Evolutionary conservation across 2,329 filamentous ascomycete genomes (phyloP).

Genomic region (Claviceps pazoutovae): DNA sequence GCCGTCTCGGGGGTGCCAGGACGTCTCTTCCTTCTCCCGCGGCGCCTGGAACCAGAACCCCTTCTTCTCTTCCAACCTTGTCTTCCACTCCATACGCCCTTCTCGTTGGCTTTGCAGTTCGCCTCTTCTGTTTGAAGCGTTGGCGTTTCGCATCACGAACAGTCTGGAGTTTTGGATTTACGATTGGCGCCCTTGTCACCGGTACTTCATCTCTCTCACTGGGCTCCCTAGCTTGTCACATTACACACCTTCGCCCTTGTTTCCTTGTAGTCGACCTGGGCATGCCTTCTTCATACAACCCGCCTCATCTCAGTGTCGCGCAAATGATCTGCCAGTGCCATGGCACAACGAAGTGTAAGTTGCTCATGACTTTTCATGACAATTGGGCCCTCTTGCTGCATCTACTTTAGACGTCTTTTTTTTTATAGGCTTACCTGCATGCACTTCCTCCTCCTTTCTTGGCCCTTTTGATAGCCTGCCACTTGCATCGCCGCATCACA

Average conservation of each 20-base stretch:
- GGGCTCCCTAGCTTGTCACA: background rate
- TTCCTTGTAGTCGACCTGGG: slow-evolving; percentile 9
- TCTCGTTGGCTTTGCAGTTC: slow-evolving; percentile 11
- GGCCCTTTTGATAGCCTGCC: background rate
- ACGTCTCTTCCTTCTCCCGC: slow-evolving; percentile 25
- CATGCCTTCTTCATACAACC: slow-evolving; percentile 16
- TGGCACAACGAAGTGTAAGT: slow-evolving; percentile 27
- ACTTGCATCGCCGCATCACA: slow-evolving; percentile 1
- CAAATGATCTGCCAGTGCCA: slow-evolving; percentile 22
- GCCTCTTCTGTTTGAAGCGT: background rate
- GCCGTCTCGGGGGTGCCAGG: slow-evolving; percentile 19
- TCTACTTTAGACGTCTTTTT: background rate
- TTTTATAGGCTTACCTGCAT: slow-evolving; percentile 2
- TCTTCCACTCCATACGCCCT: slow-evolving; percentile 16
- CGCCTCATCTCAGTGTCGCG: slow-evolving; percentile 20
- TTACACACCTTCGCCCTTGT: slow-evolving; percentile 3
- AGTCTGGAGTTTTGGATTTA: background rate
- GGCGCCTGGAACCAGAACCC: slow-evolving; percentile 20
- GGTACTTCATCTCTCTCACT: background rate
- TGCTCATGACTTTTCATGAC: background rate
- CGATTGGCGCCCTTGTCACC: background rate
- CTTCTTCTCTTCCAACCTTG: slow-evolving; percentile 20
- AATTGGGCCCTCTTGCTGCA: no score
- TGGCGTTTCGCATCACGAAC: background rate
- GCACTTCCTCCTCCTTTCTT: background rate